Conservation (phyloP, 192 early-diverging fungal genomes). For the Coemansia sp. region DNA sequence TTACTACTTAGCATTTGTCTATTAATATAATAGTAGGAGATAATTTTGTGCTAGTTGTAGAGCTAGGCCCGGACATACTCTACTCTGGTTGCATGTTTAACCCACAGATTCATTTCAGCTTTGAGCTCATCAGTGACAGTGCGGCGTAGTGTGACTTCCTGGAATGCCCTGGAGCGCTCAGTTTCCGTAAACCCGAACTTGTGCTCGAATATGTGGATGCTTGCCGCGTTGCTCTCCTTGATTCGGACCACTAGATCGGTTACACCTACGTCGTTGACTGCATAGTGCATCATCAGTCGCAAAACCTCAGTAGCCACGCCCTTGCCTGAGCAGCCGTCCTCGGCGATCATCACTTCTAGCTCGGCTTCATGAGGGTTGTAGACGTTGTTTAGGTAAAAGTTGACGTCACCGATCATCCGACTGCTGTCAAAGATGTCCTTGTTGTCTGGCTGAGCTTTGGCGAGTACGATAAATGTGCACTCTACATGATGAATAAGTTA, state of each 20-base stretch:
- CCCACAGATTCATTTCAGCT: slow-evolving; percentile 9
- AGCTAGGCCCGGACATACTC: slow-evolving; percentile 14
- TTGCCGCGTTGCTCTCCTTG: slow-evolving; percentile 48
- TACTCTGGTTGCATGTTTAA: slow-evolving; percentile 19
- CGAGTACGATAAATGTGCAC: slow-evolving; percentile 73
- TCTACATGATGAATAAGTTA: slow-evolving; percentile 27
- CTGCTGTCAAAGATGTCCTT: slow-evolving; percentile 16
- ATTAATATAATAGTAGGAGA: background rate
- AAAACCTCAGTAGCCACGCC: slow-evolving; percentile 53
- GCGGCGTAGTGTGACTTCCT: slow-evolving; percentile 51
- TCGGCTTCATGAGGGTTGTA: slow-evolving; percentile 76
- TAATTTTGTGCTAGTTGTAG: background rate
- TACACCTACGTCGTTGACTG: slow-evolving; percentile 42
- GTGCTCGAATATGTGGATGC: slow-evolving; percentile 42
- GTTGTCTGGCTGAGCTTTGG: background rate
- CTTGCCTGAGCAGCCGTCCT: slow-evolving; percentile 22
- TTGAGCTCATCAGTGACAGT: slow-evolving; percentile 19
- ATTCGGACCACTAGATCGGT: slow-evolving; percentile 54
- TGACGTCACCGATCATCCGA: slow-evolving; percentile 94
- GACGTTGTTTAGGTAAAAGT: slow-evolving; percentile 87
- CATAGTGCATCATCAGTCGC: slow-evolving; percentile 55
- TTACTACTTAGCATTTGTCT: slow-evolving; percentile 20
- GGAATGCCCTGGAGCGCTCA: slow-evolving; percentile 44
- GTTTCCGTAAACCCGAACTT: slow-evolving; percentile 51
- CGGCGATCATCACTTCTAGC: slow-evolving; percentile 96